Percentiles rank a stretch among this genome's conserved stretches.
phyloP scores from a whole-genome alignment of 164 flowering plant species.

The Litsea cubeba region DNA sequence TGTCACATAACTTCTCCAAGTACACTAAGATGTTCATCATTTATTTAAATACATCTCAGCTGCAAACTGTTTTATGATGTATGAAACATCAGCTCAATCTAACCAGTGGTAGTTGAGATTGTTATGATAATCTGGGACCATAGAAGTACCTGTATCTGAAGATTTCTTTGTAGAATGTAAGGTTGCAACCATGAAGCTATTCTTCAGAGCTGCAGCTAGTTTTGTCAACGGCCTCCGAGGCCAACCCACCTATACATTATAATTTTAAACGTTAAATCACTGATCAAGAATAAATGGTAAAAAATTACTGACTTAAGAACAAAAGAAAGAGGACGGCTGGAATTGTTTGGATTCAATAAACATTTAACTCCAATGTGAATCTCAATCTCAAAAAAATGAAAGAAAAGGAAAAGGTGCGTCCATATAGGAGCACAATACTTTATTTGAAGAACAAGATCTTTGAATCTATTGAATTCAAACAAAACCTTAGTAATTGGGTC shows the following conservation, averaged over 20 bases:
- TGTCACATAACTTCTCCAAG: slow-evolving; percentile 88
- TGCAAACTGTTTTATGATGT: slow-evolving; percentile 15
- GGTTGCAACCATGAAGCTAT: slow-evolving; percentile 94
- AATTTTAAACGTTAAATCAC: not conserved
- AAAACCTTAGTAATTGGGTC: too few species aligned
- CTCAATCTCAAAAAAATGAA: too few species aligned
- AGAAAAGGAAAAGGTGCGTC: too few species aligned
- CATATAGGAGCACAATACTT: too few species aligned
- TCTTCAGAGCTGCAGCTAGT: slow-evolving; percentile 80
- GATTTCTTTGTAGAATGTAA: slow-evolving; percentile 60
- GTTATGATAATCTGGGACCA: slow-evolving; percentile 1
- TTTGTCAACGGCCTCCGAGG: slow-evolving; percentile 88
- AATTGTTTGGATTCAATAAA: not conserved
- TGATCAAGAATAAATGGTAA: not conserved
- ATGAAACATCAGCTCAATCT: slow-evolving; percentile 12
- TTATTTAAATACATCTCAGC: slow-evolving; percentile 26
- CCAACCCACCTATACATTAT: slow-evolving; percentile 80
- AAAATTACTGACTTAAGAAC: not conserved
- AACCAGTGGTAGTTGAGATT: not conserved
- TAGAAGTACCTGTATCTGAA: slow-evolving; percentile 58
- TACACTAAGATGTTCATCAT: slow-evolving; percentile 73
- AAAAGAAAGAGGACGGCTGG: not conserved
- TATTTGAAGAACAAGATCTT: too few species aligned
- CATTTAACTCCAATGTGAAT: too few species aligned
- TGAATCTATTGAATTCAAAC: too few species aligned